Evolutionary conservation across 257 asterid species (phyloP).

Genomic region (Voacanga thouarsii): DNA sequence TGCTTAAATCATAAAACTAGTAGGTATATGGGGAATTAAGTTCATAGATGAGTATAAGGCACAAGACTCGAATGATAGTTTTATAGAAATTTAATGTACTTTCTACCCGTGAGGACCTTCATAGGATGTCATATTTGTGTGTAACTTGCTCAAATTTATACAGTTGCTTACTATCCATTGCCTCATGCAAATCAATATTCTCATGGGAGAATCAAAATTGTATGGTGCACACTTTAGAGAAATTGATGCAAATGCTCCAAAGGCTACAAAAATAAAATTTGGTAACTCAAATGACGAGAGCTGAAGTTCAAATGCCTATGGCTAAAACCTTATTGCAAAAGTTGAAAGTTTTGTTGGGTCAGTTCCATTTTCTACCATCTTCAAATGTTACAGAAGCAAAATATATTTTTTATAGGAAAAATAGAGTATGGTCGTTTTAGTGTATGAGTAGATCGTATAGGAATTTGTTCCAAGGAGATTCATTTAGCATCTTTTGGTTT

Average conservation of each 20-base stretch:
- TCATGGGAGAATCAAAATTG: constrained; percentile 73
- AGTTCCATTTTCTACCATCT: background rate
- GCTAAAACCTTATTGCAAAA: background rate
- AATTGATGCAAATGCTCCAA: constrained; percentile 79
- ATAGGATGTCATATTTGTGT: background rate
- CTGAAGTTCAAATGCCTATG: constrained; percentile 21
- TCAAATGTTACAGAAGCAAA: background rate
- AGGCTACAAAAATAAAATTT: constrained; percentile 77
- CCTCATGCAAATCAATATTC: background rate
- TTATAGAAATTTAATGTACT: background rate
- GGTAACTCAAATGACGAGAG: constrained; percentile 69
- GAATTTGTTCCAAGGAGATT: no score
- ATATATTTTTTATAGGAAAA: no score
- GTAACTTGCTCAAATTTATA: background rate
- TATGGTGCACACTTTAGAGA: constrained; percentile 97
- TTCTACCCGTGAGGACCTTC: background rate
- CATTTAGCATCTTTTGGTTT: no score
- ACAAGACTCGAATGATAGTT: background rate
- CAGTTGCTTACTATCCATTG: background rate
- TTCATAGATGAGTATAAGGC: background rate
- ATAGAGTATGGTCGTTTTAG: background rate
- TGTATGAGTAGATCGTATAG: background rate
- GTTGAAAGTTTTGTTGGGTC: background rate
- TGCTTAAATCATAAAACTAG: background rate
- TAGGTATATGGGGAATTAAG: no score